Conservation (phyloP, 2,329 filamentous ascomycete species). For the Fusarium piperis region DNA sequence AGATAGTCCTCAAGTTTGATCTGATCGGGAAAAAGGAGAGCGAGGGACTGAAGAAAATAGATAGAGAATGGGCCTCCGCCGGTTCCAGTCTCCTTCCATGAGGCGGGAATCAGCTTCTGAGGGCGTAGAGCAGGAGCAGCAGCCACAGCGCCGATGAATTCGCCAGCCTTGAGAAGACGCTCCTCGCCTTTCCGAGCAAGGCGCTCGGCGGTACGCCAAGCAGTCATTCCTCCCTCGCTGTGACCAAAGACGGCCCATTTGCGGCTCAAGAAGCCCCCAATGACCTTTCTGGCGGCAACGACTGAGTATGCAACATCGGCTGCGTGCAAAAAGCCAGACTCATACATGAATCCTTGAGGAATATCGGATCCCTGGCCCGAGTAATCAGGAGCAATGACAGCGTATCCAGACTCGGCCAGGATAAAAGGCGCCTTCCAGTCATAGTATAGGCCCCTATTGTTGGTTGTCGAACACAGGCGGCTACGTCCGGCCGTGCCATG, state of each 20-base stretch:
- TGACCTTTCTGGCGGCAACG: conserved; percentile 21
- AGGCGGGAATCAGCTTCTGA: neutral
- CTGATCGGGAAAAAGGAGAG: neutral
- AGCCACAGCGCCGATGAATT: neutral
- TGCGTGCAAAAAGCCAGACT: conserved; percentile 29
- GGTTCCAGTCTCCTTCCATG: neutral
- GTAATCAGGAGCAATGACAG: conserved; percentile 13
- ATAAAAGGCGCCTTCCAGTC: conserved; percentile 32
- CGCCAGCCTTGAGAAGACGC: neutral
- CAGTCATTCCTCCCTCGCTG: conserved; percentile 39
- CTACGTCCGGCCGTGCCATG: conserved; percentile 38
- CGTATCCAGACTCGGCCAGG: conserved; percentile 18
- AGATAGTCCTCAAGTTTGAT: conserved; percentile 6
- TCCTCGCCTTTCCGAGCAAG: conserved; percentile 13
- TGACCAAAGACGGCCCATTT: conserved; percentile 39
- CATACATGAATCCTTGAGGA: conserved; percentile 33
- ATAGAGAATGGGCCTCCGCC: conserved; percentile 2
- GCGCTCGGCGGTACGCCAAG: conserved; percentile 38
- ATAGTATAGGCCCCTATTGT: conserved; percentile 36
- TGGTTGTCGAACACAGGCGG: conserved; percentile 36
- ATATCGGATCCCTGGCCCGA: conserved; percentile 23
- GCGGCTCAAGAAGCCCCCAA: conserved; percentile 13
- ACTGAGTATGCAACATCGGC: conserved; percentile 27
- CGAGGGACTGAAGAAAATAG: conserved; percentile 1
- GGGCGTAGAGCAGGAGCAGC: conserved; percentile 1